These are phyloP conservation scores for Ophiostoma perfectum DNA, from an alignment of 2,329 filamentous ascomycete species.

Conservation along the genomic window DNA sequence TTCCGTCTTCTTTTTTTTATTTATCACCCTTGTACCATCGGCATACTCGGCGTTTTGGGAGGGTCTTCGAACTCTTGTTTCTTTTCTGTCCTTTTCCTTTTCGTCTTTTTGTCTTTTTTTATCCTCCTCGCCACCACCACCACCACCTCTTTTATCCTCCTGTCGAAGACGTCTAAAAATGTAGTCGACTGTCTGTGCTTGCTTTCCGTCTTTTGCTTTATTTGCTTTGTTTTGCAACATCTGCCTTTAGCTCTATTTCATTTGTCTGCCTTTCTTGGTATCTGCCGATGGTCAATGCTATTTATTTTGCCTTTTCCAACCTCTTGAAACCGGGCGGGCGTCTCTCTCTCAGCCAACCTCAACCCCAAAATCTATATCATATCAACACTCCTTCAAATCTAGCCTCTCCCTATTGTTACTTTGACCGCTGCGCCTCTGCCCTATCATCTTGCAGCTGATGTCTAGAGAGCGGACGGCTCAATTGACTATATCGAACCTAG, in stretches of 20 bases:
- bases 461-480: too few relatives aligned
- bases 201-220: neutral
- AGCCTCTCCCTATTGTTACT: too few relatives aligned
- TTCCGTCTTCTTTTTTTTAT: neutral
- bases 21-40: conserved; percentile 30
- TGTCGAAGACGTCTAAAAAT: neutral
- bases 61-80: conserved; percentile 24
- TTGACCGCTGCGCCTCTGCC: too few relatives aligned
- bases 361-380: too few relatives aligned
- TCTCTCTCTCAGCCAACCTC: too few relatives aligned
- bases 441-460: too few relatives aligned
- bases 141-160: neutral
- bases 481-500: too few relatives aligned
- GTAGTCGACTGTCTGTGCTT: neutral
- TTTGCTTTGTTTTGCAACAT: neutral
- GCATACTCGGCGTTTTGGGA: conserved; percentile 37
- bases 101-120: conserved; percentile 14
- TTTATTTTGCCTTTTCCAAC: neutral
- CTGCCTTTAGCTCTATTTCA: neutral
- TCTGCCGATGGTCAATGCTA: conserved; percentile 15
- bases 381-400: too few relatives aligned
- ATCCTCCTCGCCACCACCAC: neutral
- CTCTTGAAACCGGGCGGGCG: too few relatives aligned
- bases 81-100: conserved; percentile 15
- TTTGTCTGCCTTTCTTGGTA: conserved; percentile 12